Percentiles rank a stretch among this genome's conserved stretches.
These are phyloP conservation scores for Blastobotrys peoriensis DNA, from an alignment of 805 yeast species.

Conservation along the genomic window DNA sequence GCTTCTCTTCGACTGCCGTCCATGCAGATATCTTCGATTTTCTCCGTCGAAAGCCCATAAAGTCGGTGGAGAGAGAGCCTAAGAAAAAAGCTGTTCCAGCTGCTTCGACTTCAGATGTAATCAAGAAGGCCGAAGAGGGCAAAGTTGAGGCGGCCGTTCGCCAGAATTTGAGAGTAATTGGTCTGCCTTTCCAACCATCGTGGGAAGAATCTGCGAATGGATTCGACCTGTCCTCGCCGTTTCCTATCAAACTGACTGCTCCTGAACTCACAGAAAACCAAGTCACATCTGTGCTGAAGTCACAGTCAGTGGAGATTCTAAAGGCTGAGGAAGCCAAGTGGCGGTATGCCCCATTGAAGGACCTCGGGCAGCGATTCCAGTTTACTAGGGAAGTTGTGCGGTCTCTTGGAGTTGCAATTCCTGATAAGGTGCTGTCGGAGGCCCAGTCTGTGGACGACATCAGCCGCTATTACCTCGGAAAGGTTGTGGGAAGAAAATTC, in stretches of 20 bases:
- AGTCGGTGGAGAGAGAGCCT: constrained; percentile 6
- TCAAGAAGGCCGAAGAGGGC: constrained; percentile 8
- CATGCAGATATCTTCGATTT: constrained; percentile 15
- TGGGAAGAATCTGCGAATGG: constrained; percentile 15
- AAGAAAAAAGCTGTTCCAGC: background rate
- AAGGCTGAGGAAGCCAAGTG: constrained; percentile 7
- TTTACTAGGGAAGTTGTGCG: constrained; percentile 44
- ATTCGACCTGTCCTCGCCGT: constrained; percentile 22
- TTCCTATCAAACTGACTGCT: constrained; percentile 25
- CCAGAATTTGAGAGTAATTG: constrained; percentile 20
- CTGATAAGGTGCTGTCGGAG: constrained; percentile 44
- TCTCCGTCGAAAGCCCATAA: constrained; percentile 12
- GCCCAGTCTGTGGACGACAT: constrained; percentile 38
- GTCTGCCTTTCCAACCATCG: constrained; percentile 15
- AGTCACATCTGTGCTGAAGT: constrained; percentile 9
- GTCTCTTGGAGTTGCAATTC: constrained; percentile 45
- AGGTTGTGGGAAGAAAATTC: constrained; percentile 38
- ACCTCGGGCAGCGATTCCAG: constrained; percentile 45
- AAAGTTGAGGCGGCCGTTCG: constrained; percentile 1
- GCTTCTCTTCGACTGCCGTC: background rate
- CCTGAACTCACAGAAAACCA: constrained; percentile 17
- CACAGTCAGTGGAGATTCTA: constrained; percentile 5
- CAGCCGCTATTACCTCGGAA: constrained; percentile 31
- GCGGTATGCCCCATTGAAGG: constrained; percentile 27
- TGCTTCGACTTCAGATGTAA: constrained; percentile 8